Conservation (phyloP, 257 asterid species). For the Solanum pennellii region DNA sequence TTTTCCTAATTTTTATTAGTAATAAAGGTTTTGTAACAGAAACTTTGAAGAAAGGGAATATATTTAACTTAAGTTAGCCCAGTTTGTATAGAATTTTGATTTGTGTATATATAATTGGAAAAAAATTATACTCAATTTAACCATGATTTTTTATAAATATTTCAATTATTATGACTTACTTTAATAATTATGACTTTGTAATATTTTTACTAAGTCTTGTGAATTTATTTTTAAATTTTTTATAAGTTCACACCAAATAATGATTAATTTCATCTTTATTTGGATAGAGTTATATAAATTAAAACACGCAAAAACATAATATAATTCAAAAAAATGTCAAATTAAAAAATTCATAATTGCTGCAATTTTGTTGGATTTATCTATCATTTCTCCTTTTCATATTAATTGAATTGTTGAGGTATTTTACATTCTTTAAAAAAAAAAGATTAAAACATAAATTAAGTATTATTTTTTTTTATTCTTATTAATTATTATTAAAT, state of each 20-base stretch:
- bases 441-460: no score
- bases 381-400: neutral
- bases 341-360: neutral
- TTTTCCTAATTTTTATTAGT: neutral
- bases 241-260: rapidly evolving
- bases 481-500: no score
- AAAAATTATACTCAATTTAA: neutral
- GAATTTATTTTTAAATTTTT: neutral
- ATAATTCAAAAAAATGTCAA: neutral
- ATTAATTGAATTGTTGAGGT: no score
- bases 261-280: neutral
- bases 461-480: no score
- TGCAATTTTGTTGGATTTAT: neutral
- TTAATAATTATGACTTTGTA: neutral
- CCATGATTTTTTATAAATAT: no score
- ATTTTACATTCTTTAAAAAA: no score
- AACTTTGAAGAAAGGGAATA: neutral
- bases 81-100: neutral
- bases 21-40: neutral
- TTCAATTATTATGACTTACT: no score
- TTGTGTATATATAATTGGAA: neutral
- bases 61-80: neutral
- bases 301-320: neutral
- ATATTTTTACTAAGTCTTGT: neutral
- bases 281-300: neutral